These are phyloP conservation scores for Colletotrichum tanaceti DNA, from an alignment of 2,329 filamentous ascomycete species.

Conservation along the genomic window DNA sequence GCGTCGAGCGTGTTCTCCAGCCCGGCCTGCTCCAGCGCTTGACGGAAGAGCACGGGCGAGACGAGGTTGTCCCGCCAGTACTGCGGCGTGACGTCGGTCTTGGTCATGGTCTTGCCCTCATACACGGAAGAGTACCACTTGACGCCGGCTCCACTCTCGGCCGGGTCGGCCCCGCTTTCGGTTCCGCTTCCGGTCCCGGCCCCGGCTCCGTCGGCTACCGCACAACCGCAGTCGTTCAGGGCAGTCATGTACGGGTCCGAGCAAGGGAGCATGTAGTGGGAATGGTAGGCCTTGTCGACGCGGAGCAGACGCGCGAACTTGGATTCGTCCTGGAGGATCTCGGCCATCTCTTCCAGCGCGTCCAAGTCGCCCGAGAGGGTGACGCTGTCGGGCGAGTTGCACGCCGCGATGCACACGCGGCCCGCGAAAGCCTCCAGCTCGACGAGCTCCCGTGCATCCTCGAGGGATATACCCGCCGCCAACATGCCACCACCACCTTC, in stretches of 20 bases:
- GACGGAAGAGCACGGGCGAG: constrained; percentile 38
- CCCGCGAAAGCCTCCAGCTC: constrained; percentile 29
- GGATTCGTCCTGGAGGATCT: constrained; percentile 37
- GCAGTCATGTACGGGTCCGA: neutral
- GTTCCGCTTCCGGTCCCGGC: too few species aligned
- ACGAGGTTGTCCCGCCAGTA: constrained; percentile 9
- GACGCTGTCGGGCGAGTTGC: constrained; percentile 43
- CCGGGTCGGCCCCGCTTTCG: too few species aligned
- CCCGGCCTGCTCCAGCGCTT: constrained; percentile 5
- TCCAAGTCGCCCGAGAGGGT: constrained; percentile 47
- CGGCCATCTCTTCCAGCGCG: constrained; percentile 44
- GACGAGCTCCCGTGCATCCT: constrained; percentile 37
- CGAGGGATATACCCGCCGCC: constrained; percentile 42
- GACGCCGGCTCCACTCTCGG: too few species aligned
- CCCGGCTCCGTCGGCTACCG: neutral
- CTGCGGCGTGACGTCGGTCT: neutral
- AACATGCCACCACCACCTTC: constrained; percentile 41
- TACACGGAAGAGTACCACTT: constrained; percentile 7
- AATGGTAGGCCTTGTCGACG: too few species aligned
- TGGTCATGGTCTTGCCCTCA: neutral
- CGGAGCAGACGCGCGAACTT: constrained; percentile 42
- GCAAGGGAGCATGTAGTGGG: neutral
- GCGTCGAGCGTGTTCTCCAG: constrained; percentile 34
- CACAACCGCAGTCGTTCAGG: neutral
- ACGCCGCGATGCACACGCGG: constrained; percentile 42